These are phyloP conservation scores for Leucocoprinus leucothites DNA, from an alignment of 768 basidiomycete genomes.

Conservation along the genomic window DNA sequence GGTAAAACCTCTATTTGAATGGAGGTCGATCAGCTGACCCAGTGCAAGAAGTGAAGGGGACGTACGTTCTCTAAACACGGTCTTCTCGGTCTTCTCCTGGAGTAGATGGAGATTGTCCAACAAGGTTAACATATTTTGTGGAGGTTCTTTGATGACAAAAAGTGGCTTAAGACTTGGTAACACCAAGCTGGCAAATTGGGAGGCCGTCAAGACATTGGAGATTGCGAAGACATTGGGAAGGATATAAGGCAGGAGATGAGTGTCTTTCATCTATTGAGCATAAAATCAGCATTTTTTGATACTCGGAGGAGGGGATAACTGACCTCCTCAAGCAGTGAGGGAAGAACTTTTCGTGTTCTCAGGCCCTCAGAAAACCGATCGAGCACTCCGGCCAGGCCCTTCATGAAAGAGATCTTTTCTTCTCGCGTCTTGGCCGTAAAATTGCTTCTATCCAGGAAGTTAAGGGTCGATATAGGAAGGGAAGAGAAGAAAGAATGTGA, in stretches of 20 bases:
- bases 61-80: conserved; percentile 85
- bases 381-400: conserved; percentile 78
- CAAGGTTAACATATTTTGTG: conserved; percentile 94
- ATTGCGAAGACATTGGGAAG: conserved; percentile 95
- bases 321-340: conserved; percentile 91
- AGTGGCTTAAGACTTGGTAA: conserved; percentile 87
- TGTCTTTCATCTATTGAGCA: conserved; percentile 83
- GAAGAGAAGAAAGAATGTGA: conserved; percentile 92
- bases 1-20: conserved; percentile 79
- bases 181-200: conserved; percentile 79
- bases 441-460: conserved; percentile 92
- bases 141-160: conserved; percentile 90
- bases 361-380: conserved; percentile 86
- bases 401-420: conserved; percentile 96
- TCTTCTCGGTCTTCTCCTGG: conserved; percentile 85
- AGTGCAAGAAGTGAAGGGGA: conserved; percentile 13
- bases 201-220: conserved; percentile 67
- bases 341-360: conserved; percentile 83
- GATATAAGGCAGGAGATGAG: conserved; percentile 88
- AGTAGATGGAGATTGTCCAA: conserved; percentile 86
- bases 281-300: neutral
- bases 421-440: conserved; percentile 93
- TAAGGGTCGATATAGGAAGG: conserved; percentile 91
- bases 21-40: neutral
- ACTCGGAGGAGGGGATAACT: conserved; percentile 2